Conservation (phyloP, 306 rosid genomes). For the Ziziphus jujuba region DNA sequence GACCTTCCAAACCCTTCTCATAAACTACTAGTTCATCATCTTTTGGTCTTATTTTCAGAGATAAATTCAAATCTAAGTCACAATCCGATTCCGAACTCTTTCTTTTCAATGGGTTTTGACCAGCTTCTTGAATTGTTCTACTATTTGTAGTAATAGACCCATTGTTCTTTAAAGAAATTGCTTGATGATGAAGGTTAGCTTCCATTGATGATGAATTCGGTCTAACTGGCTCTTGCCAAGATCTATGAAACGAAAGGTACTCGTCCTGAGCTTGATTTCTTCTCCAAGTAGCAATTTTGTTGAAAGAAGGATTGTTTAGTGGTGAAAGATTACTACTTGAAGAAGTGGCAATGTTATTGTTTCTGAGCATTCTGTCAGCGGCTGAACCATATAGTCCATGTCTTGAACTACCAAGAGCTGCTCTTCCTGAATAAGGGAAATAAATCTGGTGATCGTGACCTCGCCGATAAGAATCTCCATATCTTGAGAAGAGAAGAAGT, state of each 20-base stretch:
- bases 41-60: conserved; percentile 29
- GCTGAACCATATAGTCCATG: conserved; percentile 28
- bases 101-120: conserved; percentile 25
- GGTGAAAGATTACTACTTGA: not conserved
- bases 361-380: conserved; percentile 25
- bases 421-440: conserved; percentile 9
- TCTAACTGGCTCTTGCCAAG: conserved; percentile 16
- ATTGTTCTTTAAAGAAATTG: conserved; percentile 2
- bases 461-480: not conserved
- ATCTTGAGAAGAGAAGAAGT: not conserved
- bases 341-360: conserved; percentile 9
- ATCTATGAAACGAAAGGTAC: conserved; percentile 5
- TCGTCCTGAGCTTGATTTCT: conserved; percentile 14
- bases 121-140: conserved; percentile 6
- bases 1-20: conserved; percentile 16
- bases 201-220: not conserved
- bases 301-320: not conserved
- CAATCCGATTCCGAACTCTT: conserved; percentile 20
- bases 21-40: not conserved
- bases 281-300: conserved; percentile 10
- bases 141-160: not conserved
- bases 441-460: conserved; percentile 23
- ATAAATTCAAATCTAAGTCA: conserved; percentile 32
- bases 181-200: conserved; percentile 8
- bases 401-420: conserved; percentile 8